Conservation (phyloP, 2,329 filamentous ascomycete species). For the Ilyonectria destructans region DNA sequence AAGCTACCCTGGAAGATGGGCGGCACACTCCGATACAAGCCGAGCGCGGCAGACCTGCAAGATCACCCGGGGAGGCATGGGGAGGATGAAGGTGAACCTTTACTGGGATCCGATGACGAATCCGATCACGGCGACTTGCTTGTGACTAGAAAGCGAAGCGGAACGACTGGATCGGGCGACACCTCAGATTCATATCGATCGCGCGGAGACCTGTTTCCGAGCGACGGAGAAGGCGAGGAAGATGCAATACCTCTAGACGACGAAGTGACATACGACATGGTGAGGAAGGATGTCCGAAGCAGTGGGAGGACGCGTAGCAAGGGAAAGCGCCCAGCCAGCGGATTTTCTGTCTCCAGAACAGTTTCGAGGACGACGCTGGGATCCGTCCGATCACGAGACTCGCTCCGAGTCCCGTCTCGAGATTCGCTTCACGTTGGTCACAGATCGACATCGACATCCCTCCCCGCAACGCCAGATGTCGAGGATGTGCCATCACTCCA, state of each 20-base stretch:
- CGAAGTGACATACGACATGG: constrained; percentile 89
- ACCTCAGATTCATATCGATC: constrained; percentile 91
- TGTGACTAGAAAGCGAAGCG: constrained; percentile 74
- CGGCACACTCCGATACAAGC: constrained; percentile 87
- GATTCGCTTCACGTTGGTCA: constrained; percentile 51
- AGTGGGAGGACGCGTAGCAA: constrained; percentile 72
- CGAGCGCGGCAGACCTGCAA: constrained; percentile 90
- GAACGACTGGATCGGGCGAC: constrained; percentile 83
- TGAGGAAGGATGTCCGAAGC: constrained; percentile 82
- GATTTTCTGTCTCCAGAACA: constrained; percentile 63
- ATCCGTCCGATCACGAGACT: constrained; percentile 58
- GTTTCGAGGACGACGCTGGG: constrained; percentile 73
- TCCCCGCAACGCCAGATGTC: constrained; percentile 57
- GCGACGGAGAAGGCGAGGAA: constrained; percentile 88
- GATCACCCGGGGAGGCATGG: constrained; percentile 80
- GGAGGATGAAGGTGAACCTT: constrained; percentile 76
- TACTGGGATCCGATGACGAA: constrained; percentile 67
- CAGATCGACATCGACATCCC: constrained; percentile 48
- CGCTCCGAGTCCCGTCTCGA: constrained; percentile 48
- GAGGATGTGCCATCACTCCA: constrained; percentile 64
- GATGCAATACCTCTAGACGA: constrained; percentile 95
- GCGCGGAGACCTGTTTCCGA: constrained; percentile 91
- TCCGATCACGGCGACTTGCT: constrained; percentile 51
- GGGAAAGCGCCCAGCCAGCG: constrained; percentile 66
- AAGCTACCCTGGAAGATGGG: constrained; percentile 89